Evolutionary conservation across 2,329 filamentous ascomycete genomes (phyloP), one percentile per base, ranked within the genome.

Genomic region (Penicillium paneum): DNA sequence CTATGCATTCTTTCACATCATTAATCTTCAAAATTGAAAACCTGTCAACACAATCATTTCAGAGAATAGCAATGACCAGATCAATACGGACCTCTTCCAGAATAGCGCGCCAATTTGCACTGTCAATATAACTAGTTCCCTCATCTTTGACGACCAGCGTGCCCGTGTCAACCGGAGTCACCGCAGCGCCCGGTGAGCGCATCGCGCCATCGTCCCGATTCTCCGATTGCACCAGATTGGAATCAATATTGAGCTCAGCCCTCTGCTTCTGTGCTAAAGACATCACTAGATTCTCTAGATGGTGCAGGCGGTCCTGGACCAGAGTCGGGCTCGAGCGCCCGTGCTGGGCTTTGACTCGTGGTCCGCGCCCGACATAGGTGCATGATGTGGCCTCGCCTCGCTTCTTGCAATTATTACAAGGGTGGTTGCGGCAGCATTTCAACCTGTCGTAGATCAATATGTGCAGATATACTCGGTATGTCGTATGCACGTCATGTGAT

Each of bases 31-130:
- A 2, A 19, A n/a, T 35, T 5, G 35, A 15, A 15, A 38, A 5
- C 32, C 31, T n/a, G 44, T 60, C 49, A 64, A 53, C 26, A 31
- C n/a, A 19, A 1, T 15, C 34, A 42, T 48, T 36, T 56, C 31
- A 28, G 5, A 29, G 24, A 2, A 10, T 11, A 41, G 34, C 12
- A 38, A 38, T 21, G 35, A 15, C 6, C 31, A 44, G 5, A 34
- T 10, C 31, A 34, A 36, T 19, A 65, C 69, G 36, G 36, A 73
- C 70, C 64, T 73, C 70, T 54, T 71, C 68, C 11, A 73, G 55
- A 42, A 73, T 71, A 21, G 68, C 69, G 38, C 66, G 67, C 70
- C 70, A 73, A 51, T 73, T 67, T n/a, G 67, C 65, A 35, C 67
- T 64, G 48, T 73, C 69, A 36, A 73, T 68, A 57, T 73, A 73